Percentiles rank a stretch among this genome's conserved stretches.
These are phyloP conservation scores for Hymenoscyphus albidus DNA, from an alignment of 2,329 filamentous ascomycete species.

Conservation along the genomic window DNA sequence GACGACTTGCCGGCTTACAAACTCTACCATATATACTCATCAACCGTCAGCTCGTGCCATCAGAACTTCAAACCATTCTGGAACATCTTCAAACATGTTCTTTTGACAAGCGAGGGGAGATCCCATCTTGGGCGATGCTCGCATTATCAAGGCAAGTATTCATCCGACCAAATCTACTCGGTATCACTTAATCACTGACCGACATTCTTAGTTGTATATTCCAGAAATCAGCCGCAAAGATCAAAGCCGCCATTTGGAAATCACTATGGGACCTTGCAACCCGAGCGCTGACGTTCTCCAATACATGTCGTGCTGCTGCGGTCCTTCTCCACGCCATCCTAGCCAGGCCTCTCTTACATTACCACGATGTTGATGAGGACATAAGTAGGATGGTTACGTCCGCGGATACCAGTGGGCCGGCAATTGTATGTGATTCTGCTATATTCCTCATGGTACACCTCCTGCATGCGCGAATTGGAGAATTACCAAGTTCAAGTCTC, in stretches of 20 bases:
- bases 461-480: constrained; percentile 60
- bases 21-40: constrained; percentile 49
- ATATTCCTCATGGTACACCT: constrained; percentile 68
- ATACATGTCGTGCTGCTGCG: constrained; percentile 71
- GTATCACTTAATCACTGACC: constrained; percentile 16
- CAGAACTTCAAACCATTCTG: constrained; percentile 54
- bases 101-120: constrained; percentile 62
- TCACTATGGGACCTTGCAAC: constrained; percentile 72
- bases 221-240: constrained; percentile 39
- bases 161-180: background rate
- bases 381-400: constrained; percentile 70
- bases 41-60: constrained; percentile 41
- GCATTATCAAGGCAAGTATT: constrained; percentile 68
- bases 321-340: constrained; percentile 67
- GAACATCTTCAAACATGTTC: constrained; percentile 55
- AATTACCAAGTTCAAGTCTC: constrained; percentile 65
- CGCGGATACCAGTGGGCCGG: constrained; percentile 78
- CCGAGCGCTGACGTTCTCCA: constrained; percentile 65
- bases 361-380: constrained; percentile 63
- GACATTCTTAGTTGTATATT: constrained; percentile 43
- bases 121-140: constrained; percentile 79
- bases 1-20: constrained; percentile 43
- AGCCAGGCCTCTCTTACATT: constrained; percentile 60
- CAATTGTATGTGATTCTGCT: constrained; percentile 73
- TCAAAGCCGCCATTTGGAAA: constrained; percentile 55